Base-by-base conservation (phyloP, 73 alveolate genomes). In the Tetrahymena thermophila region DNA sequence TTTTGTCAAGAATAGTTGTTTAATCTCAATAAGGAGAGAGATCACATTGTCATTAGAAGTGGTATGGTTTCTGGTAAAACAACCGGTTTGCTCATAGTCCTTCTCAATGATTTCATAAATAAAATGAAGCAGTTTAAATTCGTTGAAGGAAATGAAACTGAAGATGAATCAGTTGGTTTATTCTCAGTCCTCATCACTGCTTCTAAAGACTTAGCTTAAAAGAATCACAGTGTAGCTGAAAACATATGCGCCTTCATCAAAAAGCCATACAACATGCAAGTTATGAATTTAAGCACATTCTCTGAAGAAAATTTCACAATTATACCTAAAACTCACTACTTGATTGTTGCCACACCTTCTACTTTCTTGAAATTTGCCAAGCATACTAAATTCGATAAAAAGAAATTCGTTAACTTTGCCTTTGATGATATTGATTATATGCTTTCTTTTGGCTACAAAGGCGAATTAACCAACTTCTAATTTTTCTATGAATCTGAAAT, bases 31-130 rank as follows among this genome's bases (percentile, higher is more conserved):
- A 71, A 71, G 17, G 89, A 71, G 37, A 71, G 89, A 71, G 89
- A 71, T 8, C 89, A 71, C 31, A 71, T 71, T 71, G 89, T 71
- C 35, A n/a, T 71, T 28, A n/a, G 89, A 28, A 71, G 89, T 71
- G 89, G 89, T n/a, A 71, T 71, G 89, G 89, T 71, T 71, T 71
- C 89, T 71, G 89, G 89, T 71, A 71, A 71, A 71, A 71, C 89
- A 71, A 71, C 89, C 3, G 89, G 89, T 71, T 71, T 71, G 31
- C 89, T 71, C 23, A 28, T 71, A 71, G 89, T 71, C 23, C 89
- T 71, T 31, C 89, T 71, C 23, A 71, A 71, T 8, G 89, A 71
- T 25, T 71, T 71, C 89, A 71, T 71, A 11, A 28, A 15, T 13
- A 71, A 71, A 71, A 71, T 71, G 89, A 71, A 71, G 11, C 35